phyloP scores from a whole-genome alignment of 768 basidiomycete species.

The Pseudohyphozyma bogoriensis region DNA sequence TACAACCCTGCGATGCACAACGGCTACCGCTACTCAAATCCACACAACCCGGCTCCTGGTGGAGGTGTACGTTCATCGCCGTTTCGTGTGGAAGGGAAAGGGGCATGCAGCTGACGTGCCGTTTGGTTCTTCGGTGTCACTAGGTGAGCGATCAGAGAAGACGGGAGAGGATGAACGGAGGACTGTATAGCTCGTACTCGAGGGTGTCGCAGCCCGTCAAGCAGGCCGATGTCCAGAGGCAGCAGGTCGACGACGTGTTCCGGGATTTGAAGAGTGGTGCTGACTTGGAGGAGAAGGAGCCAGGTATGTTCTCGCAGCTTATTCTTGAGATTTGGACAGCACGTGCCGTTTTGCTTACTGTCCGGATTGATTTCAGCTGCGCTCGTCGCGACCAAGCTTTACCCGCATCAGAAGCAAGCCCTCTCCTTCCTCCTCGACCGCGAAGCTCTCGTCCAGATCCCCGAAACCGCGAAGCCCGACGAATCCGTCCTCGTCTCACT shows the following conservation, averaged over 20 bases:
- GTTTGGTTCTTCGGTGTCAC: too few relatives aligned
- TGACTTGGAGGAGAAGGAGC: conserved; percentile 74
- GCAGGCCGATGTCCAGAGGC: conserved; percentile 20
- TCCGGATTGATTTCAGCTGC: conserved; percentile 32
- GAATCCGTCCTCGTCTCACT: conserved; percentile 31
- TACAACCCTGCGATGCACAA: conserved; percentile 51
- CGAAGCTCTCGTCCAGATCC: conserved; percentile 41
- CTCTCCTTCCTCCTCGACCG: conserved; percentile 88
- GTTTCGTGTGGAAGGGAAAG: too few relatives aligned
- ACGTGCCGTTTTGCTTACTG: conserved; percentile 46
- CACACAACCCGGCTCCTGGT: conserved; percentile 49
- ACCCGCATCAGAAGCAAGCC: conserved; percentile 97
- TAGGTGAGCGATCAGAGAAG: conserved; percentile 25
- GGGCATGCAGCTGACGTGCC: conserved; percentile 37
- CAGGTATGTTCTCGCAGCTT: conserved; percentile 50
- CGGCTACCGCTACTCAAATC: conserved; percentile 70
- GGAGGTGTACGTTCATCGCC: too few relatives aligned
- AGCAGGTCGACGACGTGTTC: conserved; percentile 86
- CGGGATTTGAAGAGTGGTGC: conserved; percentile 76
- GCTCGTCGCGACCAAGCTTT: conserved; percentile 67
- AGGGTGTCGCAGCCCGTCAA: conserved; percentile 45
- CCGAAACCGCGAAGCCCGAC: conserved; percentile 12
- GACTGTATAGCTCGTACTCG: conserved; percentile 31
- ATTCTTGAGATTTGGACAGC: conserved; percentile 25
- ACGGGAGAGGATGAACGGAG: conserved; percentile 40